These are phyloP conservation scores for Sinapis alba DNA, from an alignment of 441 rosid species.

Conservation along the genomic window DNA sequence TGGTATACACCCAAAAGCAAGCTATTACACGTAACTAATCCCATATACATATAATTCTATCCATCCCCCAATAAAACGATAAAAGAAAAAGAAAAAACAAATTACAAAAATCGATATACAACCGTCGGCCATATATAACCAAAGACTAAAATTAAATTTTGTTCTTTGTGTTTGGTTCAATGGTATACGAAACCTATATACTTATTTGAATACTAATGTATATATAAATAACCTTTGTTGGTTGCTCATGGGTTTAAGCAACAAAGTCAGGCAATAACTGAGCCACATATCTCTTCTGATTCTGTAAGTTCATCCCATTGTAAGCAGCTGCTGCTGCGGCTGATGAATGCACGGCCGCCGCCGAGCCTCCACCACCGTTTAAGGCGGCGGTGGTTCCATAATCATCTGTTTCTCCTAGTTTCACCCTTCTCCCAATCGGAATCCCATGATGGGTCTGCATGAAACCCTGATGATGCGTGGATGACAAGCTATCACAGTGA, in stretches of 20 bases:
- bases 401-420: constrained; percentile 65
- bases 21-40: constrained; percentile 38
- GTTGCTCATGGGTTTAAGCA: constrained; percentile 48
- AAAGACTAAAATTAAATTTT: constrained; percentile 51
- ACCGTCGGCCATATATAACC: constrained; percentile 61
- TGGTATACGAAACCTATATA: constrained; percentile 71
- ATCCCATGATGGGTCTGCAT: constrained; percentile 73
- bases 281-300: constrained; percentile 85
- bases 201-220: constrained; percentile 56
- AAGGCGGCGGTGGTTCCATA: constrained; percentile 52
- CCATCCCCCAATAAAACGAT: constrained; percentile 56
- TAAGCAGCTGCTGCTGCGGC: constrained; percentile 46
- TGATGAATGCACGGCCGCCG: constrained; percentile 75
- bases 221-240: constrained; percentile 37
- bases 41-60: constrained; percentile 47
- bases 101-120: constrained; percentile 85
- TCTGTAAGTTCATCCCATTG: constrained; percentile 74
- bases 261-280: constrained; percentile 91
- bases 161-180: constrained; percentile 47
- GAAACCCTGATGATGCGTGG: constrained; percentile 64
- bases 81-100: constrained; percentile 17
- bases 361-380: constrained; percentile 33
- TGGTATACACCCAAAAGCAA: constrained; percentile 39
- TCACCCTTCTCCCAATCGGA: constrained; percentile 78
- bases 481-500: constrained; percentile 79